phyloP scores from a whole-genome alignment of 176 grass and related monocot genomes.

The Oryza australiensis region DNA sequence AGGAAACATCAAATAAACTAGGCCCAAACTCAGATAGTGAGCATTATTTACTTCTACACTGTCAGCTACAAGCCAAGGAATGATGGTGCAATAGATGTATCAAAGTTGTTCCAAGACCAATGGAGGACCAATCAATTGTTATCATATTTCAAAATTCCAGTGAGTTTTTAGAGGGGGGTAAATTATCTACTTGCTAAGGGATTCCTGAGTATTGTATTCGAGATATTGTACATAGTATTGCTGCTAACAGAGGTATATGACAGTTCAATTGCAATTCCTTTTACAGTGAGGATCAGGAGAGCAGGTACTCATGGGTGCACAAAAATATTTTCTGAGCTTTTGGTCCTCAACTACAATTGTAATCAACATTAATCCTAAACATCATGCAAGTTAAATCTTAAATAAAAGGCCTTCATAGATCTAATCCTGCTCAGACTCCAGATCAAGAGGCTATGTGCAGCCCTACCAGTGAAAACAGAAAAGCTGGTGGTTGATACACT shows the following conservation, averaged over 20 bases:
- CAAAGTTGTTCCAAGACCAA: not conserved
- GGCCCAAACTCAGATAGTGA: not conserved
- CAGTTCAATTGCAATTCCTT: not conserved
- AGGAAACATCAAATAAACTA: constrained; percentile 13
- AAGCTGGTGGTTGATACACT: not conserved
- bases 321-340: not conserved
- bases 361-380: not conserved
- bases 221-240: not conserved
- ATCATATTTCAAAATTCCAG: constrained; percentile 1
- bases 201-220: not conserved
- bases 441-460: not conserved
- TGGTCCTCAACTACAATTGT: not conserved
- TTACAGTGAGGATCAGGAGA: not conserved
- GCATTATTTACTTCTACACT: not conserved
- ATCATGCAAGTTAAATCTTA: not conserved
- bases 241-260: not conserved
- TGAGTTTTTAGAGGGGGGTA: not conserved
- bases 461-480: not conserved
- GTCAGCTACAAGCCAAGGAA: not conserved
- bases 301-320: not conserved
- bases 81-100: not conserved
- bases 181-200: not conserved
- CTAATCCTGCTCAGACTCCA: not conserved
- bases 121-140: not conserved
- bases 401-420: no score